Evolutionary conservation across 805 yeast genomes (phyloP).

Genomic region (Scheffersomyces coipomensis): DNA sequence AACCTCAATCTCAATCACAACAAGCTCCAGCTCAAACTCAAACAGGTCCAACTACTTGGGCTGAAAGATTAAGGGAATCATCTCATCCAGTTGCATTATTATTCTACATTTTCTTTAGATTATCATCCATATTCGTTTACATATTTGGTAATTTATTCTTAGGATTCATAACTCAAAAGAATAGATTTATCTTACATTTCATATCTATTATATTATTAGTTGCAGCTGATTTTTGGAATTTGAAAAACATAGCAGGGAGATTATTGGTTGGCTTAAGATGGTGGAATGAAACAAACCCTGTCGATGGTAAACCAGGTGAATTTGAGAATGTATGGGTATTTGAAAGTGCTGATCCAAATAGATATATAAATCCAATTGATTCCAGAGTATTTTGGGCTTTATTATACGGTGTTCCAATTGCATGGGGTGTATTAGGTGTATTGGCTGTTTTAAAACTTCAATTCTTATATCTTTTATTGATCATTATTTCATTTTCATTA

Average conservation of each 20-base stretch:
- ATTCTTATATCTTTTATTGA: constrained; percentile 62
- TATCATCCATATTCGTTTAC: constrained; percentile 64
- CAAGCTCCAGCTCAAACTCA: constrained; percentile 3
- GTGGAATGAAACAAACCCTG: constrained; percentile 78
- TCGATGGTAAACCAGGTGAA: constrained; percentile 50
- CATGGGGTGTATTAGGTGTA: constrained; percentile 74
- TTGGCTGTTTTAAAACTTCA: constrained; percentile 78
- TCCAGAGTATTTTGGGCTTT: constrained; percentile 86
- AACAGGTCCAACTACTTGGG: constrained; percentile 8
- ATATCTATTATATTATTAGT: constrained; percentile 71
- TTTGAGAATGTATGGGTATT: constrained; percentile 79
- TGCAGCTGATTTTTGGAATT: constrained; percentile 92
- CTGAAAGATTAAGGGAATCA: constrained; percentile 53
- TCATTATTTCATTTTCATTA: constrained; percentile 65
- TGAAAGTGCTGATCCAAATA: constrained; percentile 73
- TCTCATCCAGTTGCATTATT: constrained; percentile 81
- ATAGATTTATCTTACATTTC: constrained; percentile 70
- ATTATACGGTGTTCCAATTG: constrained; percentile 68
- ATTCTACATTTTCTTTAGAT: constrained; percentile 59
- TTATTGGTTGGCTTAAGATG: constrained; percentile 88
- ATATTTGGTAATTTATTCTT: constrained; percentile 71
- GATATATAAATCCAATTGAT: constrained; percentile 85
- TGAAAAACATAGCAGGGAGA: constrained; percentile 88
- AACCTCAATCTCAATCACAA: constrained; percentile 1
- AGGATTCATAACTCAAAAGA: constrained; percentile 31